Evolutionary conservation across 2,329 filamentous ascomycete species (phyloP), one percentile per base, ranked within the genome.

Genomic region (Raffaelea deltoideospora): DNA sequence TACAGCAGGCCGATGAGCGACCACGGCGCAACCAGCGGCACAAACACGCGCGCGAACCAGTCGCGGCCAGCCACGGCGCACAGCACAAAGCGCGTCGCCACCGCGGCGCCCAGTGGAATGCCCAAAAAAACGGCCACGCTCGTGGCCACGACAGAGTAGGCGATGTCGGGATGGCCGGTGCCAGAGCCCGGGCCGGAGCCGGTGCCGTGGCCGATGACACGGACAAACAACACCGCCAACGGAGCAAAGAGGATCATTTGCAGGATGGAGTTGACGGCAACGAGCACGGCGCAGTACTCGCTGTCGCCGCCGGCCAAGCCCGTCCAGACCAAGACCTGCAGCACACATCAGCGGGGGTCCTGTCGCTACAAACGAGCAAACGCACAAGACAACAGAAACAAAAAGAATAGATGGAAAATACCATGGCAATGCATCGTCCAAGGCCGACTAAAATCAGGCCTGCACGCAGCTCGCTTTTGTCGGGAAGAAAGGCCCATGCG

Each of bases 381-480:
- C 23, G 31, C 14, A 15, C 14, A 24, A 27, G 14, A 8, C 26
- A 22, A 17, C 21, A 34, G 23, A 9, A 10, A 7, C 7, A 28
- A 13, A n/a, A 2, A 9, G 11, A 26, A 3, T 21, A 10, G 22
- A 6, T 10, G 13, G 13, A 35, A 30, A 29, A 41, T 52, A 79
- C 83, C 85, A 93, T 93, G 23, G 84, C 85, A 43, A 93, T 93
- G 48, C 86, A 94, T 36, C 86, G 64, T 5, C 81, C 86, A 1
- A 94, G 61, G 0, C 86, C 85, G 0, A 94, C 85, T 6, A 93
- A 70, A 27, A 90, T 83, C 3, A 90, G 60, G 0, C 83, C 84
- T 29, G 73, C 67, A 2, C 73, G 64, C 10, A 79, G 61, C 6
- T 59, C 65, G 9, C 53, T 53, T 42, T 72, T 59, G 44, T 78